phyloP scores from a whole-genome alignment of 148 eudicot species.

The Suaeda aralocaspica region DNA sequence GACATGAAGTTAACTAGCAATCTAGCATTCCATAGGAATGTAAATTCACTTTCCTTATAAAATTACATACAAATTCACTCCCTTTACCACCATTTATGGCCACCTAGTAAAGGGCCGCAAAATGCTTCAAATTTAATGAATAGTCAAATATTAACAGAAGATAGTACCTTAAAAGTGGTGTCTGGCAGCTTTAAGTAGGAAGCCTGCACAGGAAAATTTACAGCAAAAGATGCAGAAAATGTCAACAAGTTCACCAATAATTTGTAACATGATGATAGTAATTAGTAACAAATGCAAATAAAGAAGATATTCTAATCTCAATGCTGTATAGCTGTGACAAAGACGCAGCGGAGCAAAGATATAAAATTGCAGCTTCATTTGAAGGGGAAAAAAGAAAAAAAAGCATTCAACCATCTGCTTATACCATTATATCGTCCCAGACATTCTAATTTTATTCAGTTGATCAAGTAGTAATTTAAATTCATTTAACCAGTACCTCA shows the following conservation, averaged over 20 bases:
- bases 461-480: background rate
- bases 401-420: background rate
- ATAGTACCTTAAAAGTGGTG: conserved; percentile 86
- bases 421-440: background rate
- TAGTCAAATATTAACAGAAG: background rate
- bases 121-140: too few relatives aligned
- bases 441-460: background rate
- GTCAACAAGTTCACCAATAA: background rate
- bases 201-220: conserved; percentile 45
- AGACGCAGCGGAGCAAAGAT: background rate
- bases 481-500: conserved; percentile 47
- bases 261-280: background rate
- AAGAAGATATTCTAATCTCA: too few relatives aligned
- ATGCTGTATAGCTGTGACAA: too few relatives aligned
- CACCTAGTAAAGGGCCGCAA: too few relatives aligned
- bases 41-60: too few relatives aligned
- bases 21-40: too few relatives aligned
- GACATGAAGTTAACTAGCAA: too few relatives aligned
- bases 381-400: background rate
- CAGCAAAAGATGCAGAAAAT: conserved; percentile 17
- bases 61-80: too few relatives aligned
- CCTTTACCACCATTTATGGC: too few relatives aligned
- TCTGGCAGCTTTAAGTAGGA: conserved; percentile 84
- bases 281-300: too few relatives aligned
- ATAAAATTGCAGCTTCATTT: background rate